Percentiles rank a stretch among this genome's conserved stretches.
Conservation (phyloP, 2,329 filamentous ascomycete genomes). For the Fusarium compactum region DNA sequence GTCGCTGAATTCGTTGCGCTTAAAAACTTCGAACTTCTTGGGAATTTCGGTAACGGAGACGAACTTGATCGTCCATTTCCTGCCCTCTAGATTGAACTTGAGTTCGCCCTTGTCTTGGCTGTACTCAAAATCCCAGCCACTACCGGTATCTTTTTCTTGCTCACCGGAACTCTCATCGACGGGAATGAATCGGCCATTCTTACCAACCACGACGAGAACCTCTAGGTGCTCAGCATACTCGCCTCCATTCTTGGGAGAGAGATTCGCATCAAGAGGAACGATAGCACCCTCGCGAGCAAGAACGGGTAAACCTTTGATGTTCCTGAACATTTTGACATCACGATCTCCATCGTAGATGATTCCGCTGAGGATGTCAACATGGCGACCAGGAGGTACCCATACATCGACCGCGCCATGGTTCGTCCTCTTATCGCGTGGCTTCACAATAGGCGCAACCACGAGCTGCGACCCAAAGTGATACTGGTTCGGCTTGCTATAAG, state of each 20-base stretch:
- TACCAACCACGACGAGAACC: slow-evolving; percentile 61
- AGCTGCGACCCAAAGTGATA: slow-evolving; percentile 70
- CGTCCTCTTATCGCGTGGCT: slow-evolving; percentile 60
- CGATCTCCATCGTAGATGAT: slow-evolving; percentile 68
- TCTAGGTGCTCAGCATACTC: slow-evolving; percentile 61
- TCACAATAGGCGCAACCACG: slow-evolving; percentile 68
- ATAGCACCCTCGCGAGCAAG: slow-evolving; percentile 69
- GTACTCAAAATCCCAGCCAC: slow-evolving; percentile 5
- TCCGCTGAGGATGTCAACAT: slow-evolving; percentile 70
- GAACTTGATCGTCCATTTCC: slow-evolving; percentile 35
- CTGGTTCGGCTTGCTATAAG: slow-evolving; percentile 68
- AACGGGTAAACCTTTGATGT: slow-evolving; percentile 63
- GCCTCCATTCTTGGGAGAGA: slow-evolving; percentile 60
- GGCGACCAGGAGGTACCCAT: slow-evolving; percentile 68
- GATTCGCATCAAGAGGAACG: slow-evolving; percentile 64
- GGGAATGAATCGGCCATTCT: slow-evolving; percentile 59
- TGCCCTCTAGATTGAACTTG: slow-evolving; percentile 1
- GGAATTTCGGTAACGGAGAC: slow-evolving; percentile 21
- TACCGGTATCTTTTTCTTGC: neutral
- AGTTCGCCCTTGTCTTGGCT: slow-evolving; percentile 22
- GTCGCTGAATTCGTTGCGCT: slow-evolving; percentile 1
- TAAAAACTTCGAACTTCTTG: neutral
- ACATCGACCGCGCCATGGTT: slow-evolving; percentile 61
- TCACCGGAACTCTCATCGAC: slow-evolving; percentile 60
- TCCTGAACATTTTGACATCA: slow-evolving; percentile 63